Conservation (phyloP, 202 grass and related monocot genomes). For the Digitaria exilis region DNA sequence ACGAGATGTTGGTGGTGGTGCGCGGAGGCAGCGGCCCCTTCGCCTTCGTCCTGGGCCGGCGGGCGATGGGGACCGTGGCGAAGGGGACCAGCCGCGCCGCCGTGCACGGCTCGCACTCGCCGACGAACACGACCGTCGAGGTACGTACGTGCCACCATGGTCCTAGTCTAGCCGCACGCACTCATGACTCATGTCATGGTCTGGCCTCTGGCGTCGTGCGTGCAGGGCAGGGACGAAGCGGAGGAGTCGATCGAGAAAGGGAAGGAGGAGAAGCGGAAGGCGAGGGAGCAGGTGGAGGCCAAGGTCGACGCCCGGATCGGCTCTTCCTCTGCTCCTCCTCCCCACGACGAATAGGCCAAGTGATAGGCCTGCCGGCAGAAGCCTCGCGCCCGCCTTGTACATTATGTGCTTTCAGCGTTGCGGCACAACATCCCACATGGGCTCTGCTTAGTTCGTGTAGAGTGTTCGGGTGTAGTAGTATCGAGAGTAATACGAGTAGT, state of each 20-base stretch:
- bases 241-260: constrained; percentile 35
- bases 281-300: constrained; percentile 38
- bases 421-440: not conserved
- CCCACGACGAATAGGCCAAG: not conserved
- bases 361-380: not conserved
- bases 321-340: not conserved
- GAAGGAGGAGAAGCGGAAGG: constrained; percentile 31
- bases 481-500: no score
- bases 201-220: not conserved
- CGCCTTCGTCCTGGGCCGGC: not conserved
- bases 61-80: constrained; percentile 45
- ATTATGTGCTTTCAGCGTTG: not conserved
- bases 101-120: constrained; percentile 51
- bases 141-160: not conserved
- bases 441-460: not conserved
- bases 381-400: not conserved
- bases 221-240: constrained; percentile 34
- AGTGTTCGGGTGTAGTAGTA: not conserved
- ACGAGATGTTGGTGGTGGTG: not conserved
- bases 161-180: not conserved
- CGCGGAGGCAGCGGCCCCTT: not conserved
- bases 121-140: constrained; percentile 25
- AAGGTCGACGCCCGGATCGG: constrained; percentile 25
- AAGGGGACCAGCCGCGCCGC: constrained; percentile 41
- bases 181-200: no score